Conservation (phyloP, 495 filamentous ascomycete species). For the Penicillium paradoxum region DNA sequence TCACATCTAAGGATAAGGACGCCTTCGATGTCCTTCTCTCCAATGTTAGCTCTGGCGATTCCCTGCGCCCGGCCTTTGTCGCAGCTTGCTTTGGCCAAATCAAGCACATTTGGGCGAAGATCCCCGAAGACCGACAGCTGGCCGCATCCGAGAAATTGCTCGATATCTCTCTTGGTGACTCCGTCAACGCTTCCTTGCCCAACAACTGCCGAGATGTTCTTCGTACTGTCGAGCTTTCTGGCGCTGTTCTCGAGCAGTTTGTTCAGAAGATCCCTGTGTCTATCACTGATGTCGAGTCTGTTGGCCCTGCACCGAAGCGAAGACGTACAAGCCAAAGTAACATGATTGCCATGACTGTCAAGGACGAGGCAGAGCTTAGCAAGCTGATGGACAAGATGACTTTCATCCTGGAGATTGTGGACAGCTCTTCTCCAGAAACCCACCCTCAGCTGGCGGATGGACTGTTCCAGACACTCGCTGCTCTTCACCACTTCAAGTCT, state of each 20-base stretch:
- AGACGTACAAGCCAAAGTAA: conserved; percentile 68
- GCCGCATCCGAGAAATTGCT: conserved; percentile 57
- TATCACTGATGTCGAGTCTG: conserved; percentile 54
- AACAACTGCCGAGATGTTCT: conserved; percentile 62
- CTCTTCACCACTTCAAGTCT: conserved; percentile 72
- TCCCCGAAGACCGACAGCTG: conserved; percentile 59
- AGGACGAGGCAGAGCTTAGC: conserved; percentile 51
- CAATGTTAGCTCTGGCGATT: conserved; percentile 44
- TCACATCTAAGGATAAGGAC: conserved; percentile 62
- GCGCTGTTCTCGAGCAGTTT: conserved; percentile 62
- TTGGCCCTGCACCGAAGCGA: conserved; percentile 65
- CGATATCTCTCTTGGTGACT: conserved; percentile 40
- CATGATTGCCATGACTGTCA: conserved; percentile 37
- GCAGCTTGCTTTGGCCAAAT: conserved; percentile 60
- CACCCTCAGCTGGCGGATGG: conserved; percentile 68
- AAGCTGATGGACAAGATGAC: conserved; percentile 67
- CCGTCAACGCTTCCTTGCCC: conserved; percentile 28
- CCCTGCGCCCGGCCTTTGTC: conserved; percentile 48
- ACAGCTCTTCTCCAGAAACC: conserved; percentile 64
- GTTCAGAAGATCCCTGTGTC: conserved; percentile 63
- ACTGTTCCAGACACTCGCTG: conserved; percentile 76
- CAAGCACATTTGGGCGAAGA: conserved; percentile 60
- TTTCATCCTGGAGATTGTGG: conserved; percentile 82
- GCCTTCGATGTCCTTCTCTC: conserved; percentile 57
- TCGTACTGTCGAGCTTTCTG: conserved; percentile 60